Base-by-base conservation (phyloP, 805 yeast species). In the Lachancea lanzarotensis region DNA sequence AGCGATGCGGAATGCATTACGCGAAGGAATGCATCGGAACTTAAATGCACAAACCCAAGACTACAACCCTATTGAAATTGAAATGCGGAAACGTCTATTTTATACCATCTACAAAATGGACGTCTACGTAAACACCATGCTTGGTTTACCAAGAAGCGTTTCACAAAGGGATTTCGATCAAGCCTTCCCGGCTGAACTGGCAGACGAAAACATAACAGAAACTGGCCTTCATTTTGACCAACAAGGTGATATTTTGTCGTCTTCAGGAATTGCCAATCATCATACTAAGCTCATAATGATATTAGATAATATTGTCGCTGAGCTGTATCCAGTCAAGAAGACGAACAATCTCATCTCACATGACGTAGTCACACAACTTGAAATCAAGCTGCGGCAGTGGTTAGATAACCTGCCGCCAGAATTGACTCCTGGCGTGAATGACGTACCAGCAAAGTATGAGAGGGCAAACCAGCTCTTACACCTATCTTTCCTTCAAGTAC, bases 101-200 rank as follows among this genome's bases (percentile, higher is more conserved):
- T 89, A 87, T 81, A 85, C 96, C 0, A 82, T 90, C 47, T 83
- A 85, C 63, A 89, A 90, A 60, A 77, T 89, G 85, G 96, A 90
- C 61, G 80, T 88, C 33, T 90, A 90, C 60, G 85, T 89, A 46
- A 87, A 88, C 62, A 85, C 96, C 2, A 81, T 89, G 76, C 62
- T 90, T 51, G 96, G 96, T 0, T 69, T 89, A 40, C 97, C 97
- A 0, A 72, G 91, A 51, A 65, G 72, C 1, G 77, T 90, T 16
- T 75, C 79, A 48, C 89, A 85, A 49, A 86, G 80, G 49, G 96
- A 90, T 53, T 83, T 85, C 52, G 95, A 88, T 65, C 96, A 88
- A 58, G 88, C 82, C 48, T 69, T 88, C 49, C 96, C 96, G 0
- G 67, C 76, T 36, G 96, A 89, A 52, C 68, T 88, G 29, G 95